A percentile compares a stretch with the other conserved stretches of the same genome.
Conservation (phyloP, 352 stramenopile genomes). For the Globisporangium cystogenes region DNA sequence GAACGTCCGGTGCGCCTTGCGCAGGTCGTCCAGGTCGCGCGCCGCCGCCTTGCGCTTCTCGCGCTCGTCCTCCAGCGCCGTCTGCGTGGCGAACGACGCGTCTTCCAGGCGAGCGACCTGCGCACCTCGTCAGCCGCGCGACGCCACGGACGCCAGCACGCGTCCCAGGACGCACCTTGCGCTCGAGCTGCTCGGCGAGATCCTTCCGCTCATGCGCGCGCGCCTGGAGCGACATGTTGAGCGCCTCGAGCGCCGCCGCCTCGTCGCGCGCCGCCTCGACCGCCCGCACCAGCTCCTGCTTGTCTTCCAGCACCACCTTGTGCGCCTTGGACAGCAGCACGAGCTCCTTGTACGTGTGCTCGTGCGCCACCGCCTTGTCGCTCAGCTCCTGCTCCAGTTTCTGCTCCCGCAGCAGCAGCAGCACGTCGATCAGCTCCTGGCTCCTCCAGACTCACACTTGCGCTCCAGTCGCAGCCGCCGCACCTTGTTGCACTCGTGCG, state of each 20-base stretch:
- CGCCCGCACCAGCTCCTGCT: slow-evolving; percentile 36
- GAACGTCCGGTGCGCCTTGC: slow-evolving; percentile 59
- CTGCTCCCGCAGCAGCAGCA: slow-evolving; percentile 18
- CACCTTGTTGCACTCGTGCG: slow-evolving; percentile 50
- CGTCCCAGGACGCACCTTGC: slow-evolving; percentile 54
- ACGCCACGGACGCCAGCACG: neutral
- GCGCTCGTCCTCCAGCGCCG: slow-evolving; percentile 53
- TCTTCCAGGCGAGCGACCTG: slow-evolving; percentile 56
- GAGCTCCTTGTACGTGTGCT: slow-evolving; percentile 75
- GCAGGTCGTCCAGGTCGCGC: slow-evolving; percentile 59
- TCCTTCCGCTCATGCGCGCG: slow-evolving; percentile 64
- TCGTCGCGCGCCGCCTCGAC: slow-evolving; percentile 45
- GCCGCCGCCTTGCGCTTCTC: slow-evolving; percentile 34
- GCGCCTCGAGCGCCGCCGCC: slow-evolving; percentile 42
- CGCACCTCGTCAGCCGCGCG: slow-evolving; percentile 1
- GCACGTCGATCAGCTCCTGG: neutral
- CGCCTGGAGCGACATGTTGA: slow-evolving; percentile 53
- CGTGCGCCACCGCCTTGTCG: slow-evolving; percentile 47
- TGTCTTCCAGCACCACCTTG: slow-evolving; percentile 62
- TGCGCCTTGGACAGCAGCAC: slow-evolving; percentile 77
- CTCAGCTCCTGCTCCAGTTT: slow-evolving; percentile 52
- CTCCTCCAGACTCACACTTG: neutral
- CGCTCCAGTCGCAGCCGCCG: neutral
- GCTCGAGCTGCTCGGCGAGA: slow-evolving; percentile 47
- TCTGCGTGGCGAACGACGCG: slow-evolving; percentile 30